phyloP scores from a whole-genome alignment of 1,284 basidiomycete genomes.

The Pseudozyma tsukubaensis region DNA sequence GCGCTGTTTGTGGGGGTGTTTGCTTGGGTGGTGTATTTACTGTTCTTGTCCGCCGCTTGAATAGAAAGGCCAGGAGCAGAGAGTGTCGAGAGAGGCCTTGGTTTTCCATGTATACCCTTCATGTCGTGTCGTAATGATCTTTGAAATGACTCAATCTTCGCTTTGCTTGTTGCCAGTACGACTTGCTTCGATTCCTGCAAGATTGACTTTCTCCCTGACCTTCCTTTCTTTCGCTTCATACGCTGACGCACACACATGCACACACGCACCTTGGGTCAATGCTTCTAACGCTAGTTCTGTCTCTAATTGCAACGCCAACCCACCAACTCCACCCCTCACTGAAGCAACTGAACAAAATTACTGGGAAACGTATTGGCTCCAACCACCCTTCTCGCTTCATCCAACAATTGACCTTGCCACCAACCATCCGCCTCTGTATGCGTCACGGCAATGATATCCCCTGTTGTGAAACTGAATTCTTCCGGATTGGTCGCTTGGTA shows the following conservation, averaged over 20 bases:
- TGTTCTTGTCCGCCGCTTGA: constrained; percentile 10
- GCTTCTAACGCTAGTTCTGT: neutral
- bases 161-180: too few relatives aligned
- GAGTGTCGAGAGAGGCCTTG: too few relatives aligned
- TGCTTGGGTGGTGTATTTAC: constrained; percentile 28
- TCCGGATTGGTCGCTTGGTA: constrained; percentile 86
- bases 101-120: neutral
- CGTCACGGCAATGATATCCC: constrained; percentile 91
- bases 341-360: constrained; percentile 79
- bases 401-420: constrained; percentile 86
- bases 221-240: too few relatives aligned
- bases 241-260: too few relatives aligned
- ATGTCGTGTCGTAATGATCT: neutral
- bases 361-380: constrained; percentile 90
- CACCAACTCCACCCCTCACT: constrained; percentile 23
- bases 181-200: too few relatives aligned
- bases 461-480: constrained; percentile 86
- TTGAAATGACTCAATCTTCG: too few relatives aligned
- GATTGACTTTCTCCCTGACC: too few relatives aligned
- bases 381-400: constrained; percentile 81
- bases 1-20: constrained; percentile 55
- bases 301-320: neutral
- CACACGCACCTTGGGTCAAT: neutral
- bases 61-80: neutral
- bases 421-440: constrained; percentile 91